These are phyloP conservation scores for Zymoseptoria brevis DNA, from an alignment of 2,329 filamentous ascomycete genomes.

Conservation along the genomic window DNA sequence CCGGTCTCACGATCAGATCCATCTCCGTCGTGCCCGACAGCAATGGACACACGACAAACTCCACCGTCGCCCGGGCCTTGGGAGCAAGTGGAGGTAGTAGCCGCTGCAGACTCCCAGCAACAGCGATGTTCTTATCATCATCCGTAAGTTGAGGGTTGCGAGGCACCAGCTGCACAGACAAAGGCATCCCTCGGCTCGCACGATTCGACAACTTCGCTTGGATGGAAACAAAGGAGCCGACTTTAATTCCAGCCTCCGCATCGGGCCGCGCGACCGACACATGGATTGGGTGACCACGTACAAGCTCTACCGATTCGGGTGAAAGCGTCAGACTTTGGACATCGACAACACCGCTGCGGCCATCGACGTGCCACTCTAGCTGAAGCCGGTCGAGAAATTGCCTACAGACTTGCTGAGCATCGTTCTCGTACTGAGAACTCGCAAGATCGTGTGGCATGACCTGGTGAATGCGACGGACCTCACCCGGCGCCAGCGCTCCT, in stretches of 20 bases:
- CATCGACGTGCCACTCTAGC: conserved; percentile 16
- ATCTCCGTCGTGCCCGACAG: conserved; percentile 15
- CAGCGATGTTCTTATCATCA: conserved; percentile 11
- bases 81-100: conserved; percentile 11
- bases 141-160: background rate
- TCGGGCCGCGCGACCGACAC: conserved; percentile 2
- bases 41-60: conserved; percentile 20
- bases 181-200: conserved; percentile 6
- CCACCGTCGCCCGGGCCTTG: conserved; percentile 8
- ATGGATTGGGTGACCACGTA: conserved; percentile 11
- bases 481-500: conserved; percentile 13
- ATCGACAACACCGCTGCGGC: conserved; percentile 17
- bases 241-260: background rate
- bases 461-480: conserved; percentile 16
- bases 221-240: conserved; percentile 13
- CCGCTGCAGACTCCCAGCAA: conserved; percentile 15
- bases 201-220: conserved; percentile 9
- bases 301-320: conserved; percentile 9
- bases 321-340: conserved; percentile 12
- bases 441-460: conserved; percentile 2
- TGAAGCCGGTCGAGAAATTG: conserved; percentile 14
- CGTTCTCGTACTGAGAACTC: conserved; percentile 7
- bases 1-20: conserved; percentile 10
- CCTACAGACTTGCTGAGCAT: conserved; percentile 8
- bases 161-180: conserved; percentile 8